Conservation (phyloP, 441 rosid genomes). For the Euphorbia celastroides region DNA sequence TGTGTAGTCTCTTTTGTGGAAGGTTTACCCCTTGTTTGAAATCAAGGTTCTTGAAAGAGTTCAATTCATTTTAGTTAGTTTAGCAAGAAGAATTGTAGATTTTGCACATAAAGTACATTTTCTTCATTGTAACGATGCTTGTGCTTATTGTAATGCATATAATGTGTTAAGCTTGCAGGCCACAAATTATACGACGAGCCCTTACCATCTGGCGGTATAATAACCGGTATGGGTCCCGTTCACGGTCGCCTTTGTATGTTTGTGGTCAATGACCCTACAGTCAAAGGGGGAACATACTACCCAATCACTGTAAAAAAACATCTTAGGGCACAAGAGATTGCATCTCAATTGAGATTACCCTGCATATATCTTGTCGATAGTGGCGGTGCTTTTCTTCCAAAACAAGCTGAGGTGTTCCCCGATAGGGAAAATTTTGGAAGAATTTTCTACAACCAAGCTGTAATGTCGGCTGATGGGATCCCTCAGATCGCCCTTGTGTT, state of each 20-base stretch:
- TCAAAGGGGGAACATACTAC: slow-evolving; percentile 94
- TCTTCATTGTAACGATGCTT: slow-evolving; percentile 10
- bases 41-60: no score
- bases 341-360: slow-evolving; percentile 76
- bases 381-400: slow-evolving; percentile 97
- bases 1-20: neutral
- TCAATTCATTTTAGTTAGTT: no score
- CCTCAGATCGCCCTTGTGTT: slow-evolving; percentile 93
- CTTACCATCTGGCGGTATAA: slow-evolving; percentile 83
- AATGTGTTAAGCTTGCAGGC: slow-evolving; percentile 83
- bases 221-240: slow-evolving; percentile 90
- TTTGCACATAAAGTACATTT: no score
- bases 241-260: slow-evolving; percentile 97
- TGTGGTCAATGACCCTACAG: slow-evolving; percentile 96
- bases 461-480: slow-evolving; percentile 91
- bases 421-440: slow-evolving; percentile 96
- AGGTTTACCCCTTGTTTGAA: neutral
- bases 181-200: slow-evolving; percentile 79
- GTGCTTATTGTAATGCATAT: slow-evolving; percentile 28
- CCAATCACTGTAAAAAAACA: slow-evolving; percentile 97
- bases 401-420: slow-evolving; percentile 96
- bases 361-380: slow-evolving; percentile 94
- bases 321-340: slow-evolving; percentile 96
- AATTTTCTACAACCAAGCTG: slow-evolving; percentile 87
- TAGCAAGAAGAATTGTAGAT: no score